Conservation (phyloP, 2,329 filamentous ascomycete genomes). For the Zasmidium angulare region DNA sequence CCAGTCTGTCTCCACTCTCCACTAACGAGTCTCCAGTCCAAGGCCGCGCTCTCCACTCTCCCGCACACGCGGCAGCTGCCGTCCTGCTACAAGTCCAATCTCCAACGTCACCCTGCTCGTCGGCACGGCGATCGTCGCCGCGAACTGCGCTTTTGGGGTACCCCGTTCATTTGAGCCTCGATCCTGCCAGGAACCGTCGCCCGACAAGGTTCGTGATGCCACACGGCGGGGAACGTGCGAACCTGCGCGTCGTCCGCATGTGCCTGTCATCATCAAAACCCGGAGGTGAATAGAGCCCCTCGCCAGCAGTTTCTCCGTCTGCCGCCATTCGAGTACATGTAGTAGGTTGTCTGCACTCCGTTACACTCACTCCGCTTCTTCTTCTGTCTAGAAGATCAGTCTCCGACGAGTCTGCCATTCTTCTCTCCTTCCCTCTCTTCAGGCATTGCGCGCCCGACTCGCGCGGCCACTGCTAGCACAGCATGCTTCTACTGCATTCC, state of each 20-base stretch:
- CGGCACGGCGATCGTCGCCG: not conserved
- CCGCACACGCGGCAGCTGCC: too few relatives aligned
- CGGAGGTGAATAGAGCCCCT: not conserved
- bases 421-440: not conserved
- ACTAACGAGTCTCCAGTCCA: not conserved
- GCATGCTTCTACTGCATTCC: conserved; percentile 25
- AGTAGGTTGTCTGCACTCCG: not conserved
- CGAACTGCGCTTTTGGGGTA: not conserved
- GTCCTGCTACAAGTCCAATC: not conserved
- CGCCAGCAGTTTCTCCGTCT: not conserved
- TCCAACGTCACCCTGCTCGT: not conserved
- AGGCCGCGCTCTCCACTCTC: not conserved
- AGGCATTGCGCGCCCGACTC: not conserved
- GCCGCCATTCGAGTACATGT: not conserved
- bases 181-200: not conserved
- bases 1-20: not conserved
- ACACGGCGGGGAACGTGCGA: not conserved
- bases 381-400: not conserved
- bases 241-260: not conserved
- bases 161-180: not conserved
- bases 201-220: not conserved
- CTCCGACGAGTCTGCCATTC: not conserved
- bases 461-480: not conserved
- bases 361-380: not conserved
- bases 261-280: not conserved